Evolutionary conservation across 306 rosid genomes (phyloP).

Genomic region (Lathyrus sativus): DNA sequence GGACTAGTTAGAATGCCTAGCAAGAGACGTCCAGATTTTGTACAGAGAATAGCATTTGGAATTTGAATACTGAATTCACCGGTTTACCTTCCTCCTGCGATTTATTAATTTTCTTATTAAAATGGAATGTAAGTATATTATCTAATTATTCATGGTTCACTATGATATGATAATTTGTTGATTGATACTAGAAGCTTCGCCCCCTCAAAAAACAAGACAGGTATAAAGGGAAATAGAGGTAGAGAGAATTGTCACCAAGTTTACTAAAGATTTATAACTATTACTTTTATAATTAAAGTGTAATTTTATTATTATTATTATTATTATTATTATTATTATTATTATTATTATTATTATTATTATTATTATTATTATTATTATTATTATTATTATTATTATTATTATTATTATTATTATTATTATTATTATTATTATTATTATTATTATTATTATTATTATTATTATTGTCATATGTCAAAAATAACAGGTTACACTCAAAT

Average conservation of each 20-base stretch:
- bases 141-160: neutral
- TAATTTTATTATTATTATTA: too few relatives aligned
- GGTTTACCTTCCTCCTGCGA: neutral
- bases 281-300: neutral
- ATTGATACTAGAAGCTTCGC: neutral
- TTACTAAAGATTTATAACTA: neutral
- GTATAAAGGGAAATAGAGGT: neutral
- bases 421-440: too few relatives aligned
- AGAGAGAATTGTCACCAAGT: neutral
- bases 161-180: neutral
- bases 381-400: too few relatives aligned
- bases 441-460: too few relatives aligned
- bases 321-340: too few relatives aligned
- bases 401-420: too few relatives aligned
- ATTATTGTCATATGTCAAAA: too few relatives aligned
- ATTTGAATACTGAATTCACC: slow-evolving; percentile 41
- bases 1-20: slow-evolving; percentile 89
- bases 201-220: neutral
- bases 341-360: too few relatives aligned
- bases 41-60: slow-evolving; percentile 89
- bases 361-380: too few relatives aligned
- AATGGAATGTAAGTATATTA: neutral
- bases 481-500: too few relatives aligned
- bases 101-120: neutral
- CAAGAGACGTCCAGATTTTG: slow-evolving; percentile 85